phyloP scores from a whole-genome alignment of 441 rosid genomes.

The Populus hybrid region DNA sequence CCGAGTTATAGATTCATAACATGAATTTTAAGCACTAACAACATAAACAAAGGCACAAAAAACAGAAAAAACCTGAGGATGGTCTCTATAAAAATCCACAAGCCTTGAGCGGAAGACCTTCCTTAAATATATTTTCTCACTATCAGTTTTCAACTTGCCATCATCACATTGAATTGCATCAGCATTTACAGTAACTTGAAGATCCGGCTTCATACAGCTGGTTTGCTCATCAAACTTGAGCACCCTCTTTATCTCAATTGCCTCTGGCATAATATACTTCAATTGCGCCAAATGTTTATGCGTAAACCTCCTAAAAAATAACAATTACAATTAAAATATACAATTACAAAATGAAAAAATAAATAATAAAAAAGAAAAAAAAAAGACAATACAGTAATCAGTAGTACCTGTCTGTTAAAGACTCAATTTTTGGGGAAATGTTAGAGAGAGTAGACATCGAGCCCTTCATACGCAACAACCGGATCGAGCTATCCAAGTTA shows the following conservation, averaged over 20 bases:
- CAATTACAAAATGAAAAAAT: background rate
- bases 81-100: constrained; percentile 47
- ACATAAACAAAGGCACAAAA: background rate
- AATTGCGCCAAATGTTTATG: constrained; percentile 66
- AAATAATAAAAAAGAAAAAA: background rate
- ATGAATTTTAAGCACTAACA: background rate
- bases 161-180: constrained; percentile 46
- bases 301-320: constrained; percentile 70
- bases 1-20: background rate
- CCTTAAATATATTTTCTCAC: constrained; percentile 44
- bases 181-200: constrained; percentile 50
- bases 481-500: constrained; percentile 60
- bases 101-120: constrained; percentile 60
- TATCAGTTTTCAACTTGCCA: constrained; percentile 30
- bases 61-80: constrained; percentile 46
- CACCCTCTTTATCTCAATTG: constrained; percentile 57
- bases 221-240: constrained; percentile 59
- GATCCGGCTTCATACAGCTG: constrained; percentile 79
- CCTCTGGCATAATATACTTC: constrained; percentile 75
- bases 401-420: constrained; percentile 64
- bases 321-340: background rate
- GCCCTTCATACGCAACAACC: constrained; percentile 51
- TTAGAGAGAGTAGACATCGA: constrained; percentile 50
- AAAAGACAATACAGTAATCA: background rate
- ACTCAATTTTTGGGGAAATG: constrained; percentile 52